These are phyloP conservation scores for Cladosporium sp. DNA, from an alignment of 2,329 filamentous ascomycete genomes.

Conservation along the genomic window DNA sequence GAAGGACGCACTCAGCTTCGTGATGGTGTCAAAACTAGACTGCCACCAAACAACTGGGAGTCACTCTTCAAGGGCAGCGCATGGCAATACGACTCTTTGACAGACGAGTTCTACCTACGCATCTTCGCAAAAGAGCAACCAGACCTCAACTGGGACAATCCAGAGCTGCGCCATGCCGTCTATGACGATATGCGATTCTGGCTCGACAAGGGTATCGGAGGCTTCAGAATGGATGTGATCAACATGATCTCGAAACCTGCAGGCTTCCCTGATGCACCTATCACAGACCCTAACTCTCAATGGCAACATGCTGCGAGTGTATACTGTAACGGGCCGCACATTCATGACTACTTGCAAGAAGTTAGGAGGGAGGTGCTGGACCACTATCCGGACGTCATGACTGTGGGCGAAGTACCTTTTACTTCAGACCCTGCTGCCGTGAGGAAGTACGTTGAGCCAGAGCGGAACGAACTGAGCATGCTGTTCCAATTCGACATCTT, in stretches of 20 bases:
- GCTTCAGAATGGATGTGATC: slow-evolving; percentile 35
- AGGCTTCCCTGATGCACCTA: slow-evolving; percentile 18
- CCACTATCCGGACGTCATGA: slow-evolving; percentile 45
- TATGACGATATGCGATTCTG: slow-evolving; percentile 68
- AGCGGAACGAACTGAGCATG: slow-evolving; percentile 60
- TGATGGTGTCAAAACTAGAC: slow-evolving; percentile 16
- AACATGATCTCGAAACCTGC: slow-evolving; percentile 21
- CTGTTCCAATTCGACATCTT: slow-evolving; percentile 66
- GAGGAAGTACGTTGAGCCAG: slow-evolving; percentile 47
- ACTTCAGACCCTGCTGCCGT: slow-evolving; percentile 45
- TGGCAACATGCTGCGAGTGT: slow-evolving; percentile 18
- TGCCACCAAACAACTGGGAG: slow-evolving; percentile 74
- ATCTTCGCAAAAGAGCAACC: slow-evolving; percentile 74
- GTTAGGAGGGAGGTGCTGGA: slow-evolving; percentile 36
- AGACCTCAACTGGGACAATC: slow-evolving; percentile 79
- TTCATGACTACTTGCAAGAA: slow-evolving; percentile 46
- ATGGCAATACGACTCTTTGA: slow-evolving; percentile 70
- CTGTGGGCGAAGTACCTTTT: slow-evolving; percentile 48
- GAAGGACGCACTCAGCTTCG: neutral
- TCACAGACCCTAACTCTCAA: slow-evolving; percentile 10
- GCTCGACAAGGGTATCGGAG: slow-evolving; percentile 64
- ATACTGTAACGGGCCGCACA: slow-evolving; percentile 32
- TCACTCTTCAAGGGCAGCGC: slow-evolving; percentile 54
- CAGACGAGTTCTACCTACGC: slow-evolving; percentile 71
- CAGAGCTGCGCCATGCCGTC: slow-evolving; percentile 62